These are phyloP conservation scores for Apocynum venetum DNA, from an alignment of 257 asterid genomes.

Conservation along the genomic window DNA sequence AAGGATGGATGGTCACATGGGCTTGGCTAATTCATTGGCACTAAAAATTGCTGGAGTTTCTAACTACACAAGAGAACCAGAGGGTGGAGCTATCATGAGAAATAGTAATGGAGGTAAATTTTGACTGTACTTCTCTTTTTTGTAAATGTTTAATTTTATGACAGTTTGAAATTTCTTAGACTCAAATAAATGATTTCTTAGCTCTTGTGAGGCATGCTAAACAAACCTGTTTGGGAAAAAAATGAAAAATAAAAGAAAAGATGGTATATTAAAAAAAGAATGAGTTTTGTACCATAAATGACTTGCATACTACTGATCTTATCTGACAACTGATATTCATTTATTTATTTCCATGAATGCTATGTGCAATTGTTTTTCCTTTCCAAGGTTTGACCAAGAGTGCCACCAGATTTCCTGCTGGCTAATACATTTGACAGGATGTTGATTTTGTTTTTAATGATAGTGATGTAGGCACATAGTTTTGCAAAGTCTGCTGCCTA, in stretches of 20 bases:
- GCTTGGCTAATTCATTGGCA: slow-evolving; percentile 86
- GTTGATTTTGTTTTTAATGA: neutral
- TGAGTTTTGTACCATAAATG: neutral
- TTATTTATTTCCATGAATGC: neutral
- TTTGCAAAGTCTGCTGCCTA: neutral
- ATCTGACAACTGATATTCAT: neutral
- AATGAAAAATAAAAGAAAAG: neutral
- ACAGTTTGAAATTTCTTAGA: neutral
- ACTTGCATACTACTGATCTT: neutral
- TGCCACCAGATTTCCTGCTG: neutral
- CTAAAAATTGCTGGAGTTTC: slow-evolving; percentile 66
- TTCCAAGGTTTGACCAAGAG: neutral
- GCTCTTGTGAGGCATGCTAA: neutral
- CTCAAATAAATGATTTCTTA: neutral
- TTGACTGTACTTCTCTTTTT: slow-evolving; percentile 5
- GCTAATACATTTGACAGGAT: neutral
- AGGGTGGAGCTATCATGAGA: slow-evolving; percentile 73
- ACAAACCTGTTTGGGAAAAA: neutral
- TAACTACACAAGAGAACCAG: slow-evolving; percentile 51
- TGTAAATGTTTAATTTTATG: neutral
- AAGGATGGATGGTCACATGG: slow-evolving; percentile 99
- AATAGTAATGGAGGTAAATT: slow-evolving; percentile 54
- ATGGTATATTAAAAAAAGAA: neutral
- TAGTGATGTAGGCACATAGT: neutral
- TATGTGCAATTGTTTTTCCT: neutral